Percentiles rank a stretch among this genome's conserved stretches.
Conservation (phyloP, 73 alveolate genomes). For the Paramecium octaurelia region DNA sequence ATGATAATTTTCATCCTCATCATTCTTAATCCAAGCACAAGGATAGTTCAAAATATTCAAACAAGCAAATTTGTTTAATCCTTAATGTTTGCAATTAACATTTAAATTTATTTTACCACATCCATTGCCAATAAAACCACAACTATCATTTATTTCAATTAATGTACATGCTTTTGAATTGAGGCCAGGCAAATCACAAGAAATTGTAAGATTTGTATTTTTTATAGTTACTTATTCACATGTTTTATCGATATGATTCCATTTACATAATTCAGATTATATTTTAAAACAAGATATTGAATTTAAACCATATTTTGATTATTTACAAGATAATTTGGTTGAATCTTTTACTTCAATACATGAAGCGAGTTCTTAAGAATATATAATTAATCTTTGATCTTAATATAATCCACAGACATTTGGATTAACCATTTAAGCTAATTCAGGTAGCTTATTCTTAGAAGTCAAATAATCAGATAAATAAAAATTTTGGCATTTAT, state of each 20-base stretch:
- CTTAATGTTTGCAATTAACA: not conserved
- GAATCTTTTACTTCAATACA: not conserved
- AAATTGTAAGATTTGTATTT: not conserved
- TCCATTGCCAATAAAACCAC: not conserved
- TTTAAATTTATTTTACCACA: not conserved
- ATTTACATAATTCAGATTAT: not conserved
- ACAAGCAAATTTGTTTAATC: conserved; percentile 5
- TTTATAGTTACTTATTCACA: not conserved
- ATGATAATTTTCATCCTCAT: not conserved
- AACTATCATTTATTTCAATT: not conserved
- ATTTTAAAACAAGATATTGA: not conserved
- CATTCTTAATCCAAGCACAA: not conserved
- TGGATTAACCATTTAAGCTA: not conserved
- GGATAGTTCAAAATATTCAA: not conserved
- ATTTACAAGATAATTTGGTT: not conserved
- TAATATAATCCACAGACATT: conserved; percentile 3
- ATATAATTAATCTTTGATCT: not conserved
- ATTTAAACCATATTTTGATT: not conserved
- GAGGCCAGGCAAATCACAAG: not conserved
- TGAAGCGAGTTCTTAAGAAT: not conserved
- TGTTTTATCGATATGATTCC: not conserved
- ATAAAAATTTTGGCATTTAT: not conserved
- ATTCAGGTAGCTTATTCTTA: not conserved
- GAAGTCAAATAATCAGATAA: not conserved
- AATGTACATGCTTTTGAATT: not conserved